Evolutionary conservation across 2,329 filamentous ascomycete genomes (phyloP).

Genomic region (Penicillium thymicola): DNA sequence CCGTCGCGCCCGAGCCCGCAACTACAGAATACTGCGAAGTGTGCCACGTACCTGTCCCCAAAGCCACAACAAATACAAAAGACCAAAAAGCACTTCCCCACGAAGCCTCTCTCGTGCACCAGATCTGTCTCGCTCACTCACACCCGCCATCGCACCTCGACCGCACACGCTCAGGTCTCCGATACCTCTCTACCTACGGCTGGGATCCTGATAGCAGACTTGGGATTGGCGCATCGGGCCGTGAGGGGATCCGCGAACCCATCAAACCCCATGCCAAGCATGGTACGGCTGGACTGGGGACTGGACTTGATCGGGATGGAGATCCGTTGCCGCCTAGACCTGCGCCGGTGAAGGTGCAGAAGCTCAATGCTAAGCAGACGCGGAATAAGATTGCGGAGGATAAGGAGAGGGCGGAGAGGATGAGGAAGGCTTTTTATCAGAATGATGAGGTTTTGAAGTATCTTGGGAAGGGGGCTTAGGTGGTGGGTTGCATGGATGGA

Average conservation of each 20-base stretch:
- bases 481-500: background rate
- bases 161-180: slow-evolving; percentile 53
- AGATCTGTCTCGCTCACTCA: slow-evolving; percentile 55
- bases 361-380: slow-evolving; percentile 67
- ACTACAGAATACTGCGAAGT: slow-evolving; percentile 47
- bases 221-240: slow-evolving; percentile 67
- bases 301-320: slow-evolving; percentile 35
- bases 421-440: slow-evolving; percentile 70
- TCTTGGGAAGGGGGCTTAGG: slow-evolving; percentile 47
- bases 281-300: slow-evolving; percentile 71
- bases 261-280: slow-evolving; percentile 70
- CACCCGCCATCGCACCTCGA: slow-evolving; percentile 59
- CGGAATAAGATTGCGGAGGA: slow-evolving; percentile 61
- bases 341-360: slow-evolving; percentile 45
- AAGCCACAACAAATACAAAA: slow-evolving; percentile 20
- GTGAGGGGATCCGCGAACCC: slow-evolving; percentile 70
- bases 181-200: slow-evolving; percentile 56
- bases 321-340: slow-evolving; percentile 29
- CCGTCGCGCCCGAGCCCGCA: background rate
- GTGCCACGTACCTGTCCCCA: slow-evolving; percentile 54
- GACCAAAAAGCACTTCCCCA: slow-evolving; percentile 30
- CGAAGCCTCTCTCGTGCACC: slow-evolving; percentile 54
- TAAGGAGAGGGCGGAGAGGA: slow-evolving; percentile 58
- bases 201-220: slow-evolving; percentile 61
- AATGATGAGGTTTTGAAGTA: slow-evolving; percentile 75